Conservation (phyloP, 139 green algal species). For the Axilococcus clingmanii region DNA sequence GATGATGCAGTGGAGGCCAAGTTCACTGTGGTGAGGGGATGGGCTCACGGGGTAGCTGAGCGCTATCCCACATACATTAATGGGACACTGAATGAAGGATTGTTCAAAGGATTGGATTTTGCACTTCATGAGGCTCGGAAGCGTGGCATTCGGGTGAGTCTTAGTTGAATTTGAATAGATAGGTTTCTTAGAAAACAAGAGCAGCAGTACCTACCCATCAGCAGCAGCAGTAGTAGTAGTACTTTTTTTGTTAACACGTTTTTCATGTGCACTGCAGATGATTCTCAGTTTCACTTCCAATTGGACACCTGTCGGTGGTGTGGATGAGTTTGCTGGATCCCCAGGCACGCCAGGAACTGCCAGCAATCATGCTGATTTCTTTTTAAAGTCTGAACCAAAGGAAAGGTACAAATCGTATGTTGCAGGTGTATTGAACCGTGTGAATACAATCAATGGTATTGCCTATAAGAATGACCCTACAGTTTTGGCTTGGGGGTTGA, state of each 20-base stretch:
- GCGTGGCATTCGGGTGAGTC: constrained; percentile 21
- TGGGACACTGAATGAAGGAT: constrained; percentile 21
- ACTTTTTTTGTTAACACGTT: constrained; percentile 2
- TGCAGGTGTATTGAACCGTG: constrained; percentile 13
- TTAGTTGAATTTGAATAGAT: neutral
- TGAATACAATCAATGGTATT: constrained; percentile 35
- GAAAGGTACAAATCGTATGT: constrained; percentile 29
- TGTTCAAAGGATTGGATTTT: constrained; percentile 30
- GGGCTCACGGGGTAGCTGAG: constrained; percentile 11
- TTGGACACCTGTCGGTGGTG: constrained; percentile 26
- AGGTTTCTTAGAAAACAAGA: neutral
- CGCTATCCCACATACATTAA: constrained; percentile 21
- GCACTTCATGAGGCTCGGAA: constrained; percentile 25
- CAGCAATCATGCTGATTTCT: constrained; percentile 38
- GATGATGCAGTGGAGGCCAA: constrained; percentile 14
- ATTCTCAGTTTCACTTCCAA: constrained; percentile 42
- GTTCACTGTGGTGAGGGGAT: constrained; percentile 32
- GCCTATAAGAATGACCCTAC: constrained; percentile 53
- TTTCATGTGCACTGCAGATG: no score
- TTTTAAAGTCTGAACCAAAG: constrained; percentile 19
- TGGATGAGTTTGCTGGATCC: constrained; percentile 31
- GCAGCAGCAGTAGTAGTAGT: neutral
- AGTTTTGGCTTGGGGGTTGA: constrained; percentile 63
- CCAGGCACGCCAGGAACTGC: constrained; percentile 1
- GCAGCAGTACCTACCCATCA: neutral